These are phyloP conservation scores for Fraxinus floribunda DNA, from an alignment of 305 asterid genomes.

Conservation along the genomic window DNA sequence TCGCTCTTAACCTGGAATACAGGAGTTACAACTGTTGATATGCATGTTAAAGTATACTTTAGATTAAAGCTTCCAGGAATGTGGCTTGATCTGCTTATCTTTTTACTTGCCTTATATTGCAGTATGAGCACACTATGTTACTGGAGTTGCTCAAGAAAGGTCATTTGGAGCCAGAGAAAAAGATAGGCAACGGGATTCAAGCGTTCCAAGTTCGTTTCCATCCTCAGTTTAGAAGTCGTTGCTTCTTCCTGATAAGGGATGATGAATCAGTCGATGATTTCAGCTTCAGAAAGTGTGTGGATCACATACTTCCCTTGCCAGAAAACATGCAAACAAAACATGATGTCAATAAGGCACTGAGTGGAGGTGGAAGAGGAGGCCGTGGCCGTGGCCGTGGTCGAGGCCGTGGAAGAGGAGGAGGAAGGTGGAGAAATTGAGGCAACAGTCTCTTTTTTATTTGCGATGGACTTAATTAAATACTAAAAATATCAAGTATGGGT, in stretches of 20 bases:
- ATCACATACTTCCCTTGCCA: slow-evolving; percentile 74
- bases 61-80: background rate
- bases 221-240: slow-evolving; percentile 75
- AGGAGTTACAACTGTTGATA: background rate
- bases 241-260: slow-evolving; percentile 80
- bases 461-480: background rate
- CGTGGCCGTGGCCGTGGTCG: slow-evolving; percentile 33
- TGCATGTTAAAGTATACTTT: background rate
- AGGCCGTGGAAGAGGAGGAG: slow-evolving; percentile 26
- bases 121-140: slow-evolving; percentile 67
- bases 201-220: slow-evolving; percentile 77
- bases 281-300: slow-evolving; percentile 93
- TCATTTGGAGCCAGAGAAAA: slow-evolving; percentile 69
- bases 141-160: slow-evolving; percentile 82
- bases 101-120: slow-evolving; percentile 15
- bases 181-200: slow-evolving; percentile 66
- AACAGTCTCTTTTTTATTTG: background rate
- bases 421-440: slow-evolving; percentile 26
- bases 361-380: slow-evolving; percentile 55
- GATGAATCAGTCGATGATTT: slow-evolving; percentile 77
- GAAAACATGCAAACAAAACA: slow-evolving; percentile 71
- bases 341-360: slow-evolving; percentile 57
- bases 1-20: background rate
- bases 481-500: background rate
- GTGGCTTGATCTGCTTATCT: background rate